Conservation (phyloP, 2,329 filamentous ascomycete species). For the Colletotrichum melonis region DNA sequence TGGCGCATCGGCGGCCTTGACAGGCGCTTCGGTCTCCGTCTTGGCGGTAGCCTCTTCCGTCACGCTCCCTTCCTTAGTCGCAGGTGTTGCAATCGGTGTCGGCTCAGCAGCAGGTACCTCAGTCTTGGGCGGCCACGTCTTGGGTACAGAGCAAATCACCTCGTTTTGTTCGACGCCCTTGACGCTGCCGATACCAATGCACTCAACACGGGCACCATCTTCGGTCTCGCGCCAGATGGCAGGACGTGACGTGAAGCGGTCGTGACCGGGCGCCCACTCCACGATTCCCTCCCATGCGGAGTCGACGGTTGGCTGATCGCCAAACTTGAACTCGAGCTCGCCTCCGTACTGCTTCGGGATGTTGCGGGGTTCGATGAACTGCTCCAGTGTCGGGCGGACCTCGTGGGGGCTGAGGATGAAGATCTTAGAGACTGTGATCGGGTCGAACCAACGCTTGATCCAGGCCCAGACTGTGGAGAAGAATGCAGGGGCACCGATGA, state of each 20-base stretch:
- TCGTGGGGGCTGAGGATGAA: constrained; percentile 84
- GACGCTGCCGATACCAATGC: constrained; percentile 62
- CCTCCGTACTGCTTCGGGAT: constrained; percentile 94
- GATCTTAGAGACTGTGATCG: constrained; percentile 94
- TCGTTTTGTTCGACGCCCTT: constrained; percentile 58
- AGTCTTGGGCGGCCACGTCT: constrained; percentile 47
- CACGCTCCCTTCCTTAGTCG: constrained; percentile 28
- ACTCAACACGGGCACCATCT: constrained; percentile 60
- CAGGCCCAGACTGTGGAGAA: constrained; percentile 95
- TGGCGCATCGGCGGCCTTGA: constrained; percentile 39
- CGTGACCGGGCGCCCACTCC: constrained; percentile 63
- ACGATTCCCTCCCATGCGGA: constrained; percentile 62
- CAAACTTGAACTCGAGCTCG: constrained; percentile 84
- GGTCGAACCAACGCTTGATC: constrained; percentile 96
- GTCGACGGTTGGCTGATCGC: constrained; percentile 80
- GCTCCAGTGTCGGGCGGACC: constrained; percentile 79
- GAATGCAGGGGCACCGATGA: constrained; percentile 90
- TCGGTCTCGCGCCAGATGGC: constrained; percentile 66
- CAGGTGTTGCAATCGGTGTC: constrained; percentile 9
- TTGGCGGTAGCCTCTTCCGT: constrained; percentile 34
- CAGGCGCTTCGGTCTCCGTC: constrained; percentile 38
- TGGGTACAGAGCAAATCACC: constrained; percentile 63
- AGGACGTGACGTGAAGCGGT: constrained; percentile 67
- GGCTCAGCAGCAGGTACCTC: constrained; percentile 22
- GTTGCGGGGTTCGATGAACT: constrained; percentile 84